Evolutionary conservation across 768 basidiomycete genomes (phyloP), one percentile per base, ranked within the genome.

Genomic region (Russula brevipes): DNA sequence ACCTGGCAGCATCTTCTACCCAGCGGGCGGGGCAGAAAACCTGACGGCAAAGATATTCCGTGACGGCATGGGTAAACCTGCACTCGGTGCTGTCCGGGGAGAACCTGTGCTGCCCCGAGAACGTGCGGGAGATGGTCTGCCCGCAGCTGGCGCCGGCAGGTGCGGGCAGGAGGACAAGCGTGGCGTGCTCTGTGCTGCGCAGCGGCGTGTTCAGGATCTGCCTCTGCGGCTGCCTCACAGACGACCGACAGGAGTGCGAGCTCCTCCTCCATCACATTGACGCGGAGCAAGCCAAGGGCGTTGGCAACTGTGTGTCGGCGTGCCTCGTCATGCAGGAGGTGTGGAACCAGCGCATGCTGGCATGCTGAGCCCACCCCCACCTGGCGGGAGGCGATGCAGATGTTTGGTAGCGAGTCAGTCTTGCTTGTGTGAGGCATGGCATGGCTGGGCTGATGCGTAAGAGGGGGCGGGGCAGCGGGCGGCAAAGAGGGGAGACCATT

Each of bases 141-240:
- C 75, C 87, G 60, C 72, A 66, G 68, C 68, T 61, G 14, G 77
- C 79, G 63, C 77, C 74, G 38, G 71, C 68, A 68, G 72, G 75
- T 17, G 35, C 10, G 7, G 36, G 36, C 7, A 38, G 45, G n/a
- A 45, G 52, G 6, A 11, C 19, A 60, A 63, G 59, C 52, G 66
- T 74, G 46, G 75, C 79, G 52, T 78, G 80, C 49, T 78, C 81
- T 14, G 86, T 91, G 33, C 81, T 90, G 60, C 79, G 89, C 44
- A 89, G 86, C 74, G 89, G 89, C 33, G 88, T 91, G 68, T 90
- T 91, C 69, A 81, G 83, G 50, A 84, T 89, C 62, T 90, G 86
- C 69, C 80, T 93, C 56, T 83, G 83, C 64, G 89, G 89, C 1
- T 84, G 81, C 66, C 79, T 91, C 56, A 85, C 87, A 64, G 83